Evolutionary conservation across 2,329 filamentous ascomycete species (phyloP), one percentile per base, ranked within the genome.

Genomic region (Mollisiaceae sp.): DNA sequence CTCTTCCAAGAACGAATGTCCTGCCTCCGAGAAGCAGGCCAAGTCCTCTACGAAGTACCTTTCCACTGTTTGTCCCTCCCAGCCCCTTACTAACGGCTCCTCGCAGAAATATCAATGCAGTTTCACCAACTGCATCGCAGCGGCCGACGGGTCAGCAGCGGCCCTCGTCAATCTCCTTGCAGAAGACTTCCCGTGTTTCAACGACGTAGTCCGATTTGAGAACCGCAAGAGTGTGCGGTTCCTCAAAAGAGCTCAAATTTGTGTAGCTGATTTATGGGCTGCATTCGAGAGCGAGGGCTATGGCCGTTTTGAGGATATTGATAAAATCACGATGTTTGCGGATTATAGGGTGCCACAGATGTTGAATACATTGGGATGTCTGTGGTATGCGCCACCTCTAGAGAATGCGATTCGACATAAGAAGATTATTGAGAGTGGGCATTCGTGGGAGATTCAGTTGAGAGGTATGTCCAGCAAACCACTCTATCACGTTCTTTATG

Each of bases 291-390:
- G 93, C 55, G 83, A 90, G 70, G 83, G 86, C 32, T 94, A 89
- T 74, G 96, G 95, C 38, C 82, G 85, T 35, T 99, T 99, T 78
- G 76, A 87, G 64, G 95, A 99, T 76, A 97, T 99, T 72, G 91
- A 95, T 79, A 93, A 93, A 77, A 91, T 99, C 73, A 99, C 95
- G 67, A 98, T 98, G 90, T 99, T 99, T 81, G 94, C 95, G 75
- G 95, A 99, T 80, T 99, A 99, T 76, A 91, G 95, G 52, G 90
- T 99, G 62, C 96, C 96, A 15, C 95, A 99, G 79, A 95, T 97
- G 72, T 85, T 99, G 39, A 88, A 94, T 73, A 88, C 88, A 11
- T 82, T 98, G 54, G 91, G 92, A 20, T 94, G 93, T 65, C 80
- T 99, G 59, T 88, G 86, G 73, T 97, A 95, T 79, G 94, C 91